phyloP scores from a whole-genome alignment of 495 filamentous ascomycete species.

The Xylaria castorea region DNA sequence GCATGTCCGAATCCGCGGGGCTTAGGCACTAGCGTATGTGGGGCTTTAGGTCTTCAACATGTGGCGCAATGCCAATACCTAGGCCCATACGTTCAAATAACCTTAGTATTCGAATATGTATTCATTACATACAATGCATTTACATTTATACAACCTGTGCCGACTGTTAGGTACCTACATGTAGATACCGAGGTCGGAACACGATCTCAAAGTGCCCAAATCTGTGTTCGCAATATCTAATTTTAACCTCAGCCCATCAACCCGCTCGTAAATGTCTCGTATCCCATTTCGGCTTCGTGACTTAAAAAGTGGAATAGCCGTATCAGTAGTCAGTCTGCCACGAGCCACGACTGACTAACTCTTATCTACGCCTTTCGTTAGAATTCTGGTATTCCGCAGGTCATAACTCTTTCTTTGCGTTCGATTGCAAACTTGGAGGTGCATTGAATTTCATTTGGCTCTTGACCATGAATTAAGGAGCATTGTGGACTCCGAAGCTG shows the following conservation, averaged over 20 bases:
- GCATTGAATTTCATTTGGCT: not conserved
- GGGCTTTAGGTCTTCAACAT: not conserved
- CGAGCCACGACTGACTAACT: not conserved
- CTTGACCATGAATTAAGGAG: not conserved
- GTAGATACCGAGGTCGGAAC: not conserved
- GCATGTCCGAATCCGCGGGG: no score
- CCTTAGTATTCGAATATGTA: not conserved
- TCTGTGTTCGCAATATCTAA: not conserved
- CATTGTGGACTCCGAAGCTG: not conserved
- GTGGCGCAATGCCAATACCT: not conserved
- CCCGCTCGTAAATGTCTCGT: not conserved
- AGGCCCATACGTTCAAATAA: no score
- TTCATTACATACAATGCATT: not conserved
- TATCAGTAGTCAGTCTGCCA: not conserved
- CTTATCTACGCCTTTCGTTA: not conserved
- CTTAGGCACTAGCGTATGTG: not conserved
- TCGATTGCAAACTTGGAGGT: not conserved
- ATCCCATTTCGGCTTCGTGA: no score
- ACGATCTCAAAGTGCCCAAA: not conserved
- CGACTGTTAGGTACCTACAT: no score
- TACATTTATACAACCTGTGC: not conserved
- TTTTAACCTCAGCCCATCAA: slow-evolving; percentile 1
- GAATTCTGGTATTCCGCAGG: not conserved
- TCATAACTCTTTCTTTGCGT: not conserved
- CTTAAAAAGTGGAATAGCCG: no score